Conservation (phyloP, 2,329 filamentous ascomycete species). For the Alternaria dauci region DNA sequence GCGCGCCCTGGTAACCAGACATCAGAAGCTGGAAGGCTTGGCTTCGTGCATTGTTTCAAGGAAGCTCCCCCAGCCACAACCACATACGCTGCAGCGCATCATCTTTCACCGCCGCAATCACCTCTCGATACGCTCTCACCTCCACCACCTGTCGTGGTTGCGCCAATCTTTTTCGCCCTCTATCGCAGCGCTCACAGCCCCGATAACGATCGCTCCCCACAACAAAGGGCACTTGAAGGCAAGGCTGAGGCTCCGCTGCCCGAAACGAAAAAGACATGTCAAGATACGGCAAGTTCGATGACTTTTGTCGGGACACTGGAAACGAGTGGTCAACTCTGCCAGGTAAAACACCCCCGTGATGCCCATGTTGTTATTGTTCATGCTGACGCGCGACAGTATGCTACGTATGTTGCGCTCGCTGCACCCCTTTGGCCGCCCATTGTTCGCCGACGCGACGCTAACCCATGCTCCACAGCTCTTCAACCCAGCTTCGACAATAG, state of each 20-base stretch:
- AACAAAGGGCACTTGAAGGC: conserved; percentile 11
- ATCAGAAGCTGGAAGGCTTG: conserved; percentile 16
- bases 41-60: conserved; percentile 31
- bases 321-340: conserved; percentile 51
- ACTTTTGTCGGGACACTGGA: conserved; percentile 62
- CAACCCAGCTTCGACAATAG: conserved; percentile 65
- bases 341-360: conserved; percentile 38
- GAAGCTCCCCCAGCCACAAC: conserved; percentile 27
- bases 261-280: conserved; percentile 27
- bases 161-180: conserved; percentile 15
- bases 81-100: conserved; percentile 29
- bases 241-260: conserved; percentile 34
- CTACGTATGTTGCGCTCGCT: conserved; percentile 53
- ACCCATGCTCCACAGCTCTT: conserved; percentile 66
- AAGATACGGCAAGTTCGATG: conserved; percentile 49
- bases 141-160: conserved; percentile 18
- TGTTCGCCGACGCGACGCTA: conserved; percentile 35
- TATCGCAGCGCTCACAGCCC: conserved; percentile 9
- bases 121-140: conserved; percentile 18
- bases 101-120: conserved; percentile 25
- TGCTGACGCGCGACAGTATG: conserved; percentile 53
- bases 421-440: conserved; percentile 17
- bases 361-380: conserved; percentile 26
- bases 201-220: conserved; percentile 23
- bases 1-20: conserved; percentile 22